These are phyloP conservation scores for Eurotiales sp. DNA, from an alignment of 2,329 filamentous ascomycete genomes.

Conservation along the genomic window DNA sequence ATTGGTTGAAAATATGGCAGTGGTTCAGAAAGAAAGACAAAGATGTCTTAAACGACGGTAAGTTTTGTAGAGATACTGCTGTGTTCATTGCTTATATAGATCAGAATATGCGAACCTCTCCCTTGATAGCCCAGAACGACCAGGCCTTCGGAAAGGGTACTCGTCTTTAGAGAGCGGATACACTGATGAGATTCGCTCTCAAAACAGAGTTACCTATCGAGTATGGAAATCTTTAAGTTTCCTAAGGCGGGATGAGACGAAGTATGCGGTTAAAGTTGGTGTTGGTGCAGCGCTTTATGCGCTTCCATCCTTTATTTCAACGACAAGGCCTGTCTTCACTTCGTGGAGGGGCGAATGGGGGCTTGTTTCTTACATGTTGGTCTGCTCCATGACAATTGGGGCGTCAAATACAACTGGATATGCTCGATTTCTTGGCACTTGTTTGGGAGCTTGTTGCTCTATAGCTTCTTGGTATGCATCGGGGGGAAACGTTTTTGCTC, in stretches of 20 bases:
- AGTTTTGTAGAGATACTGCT: conserved; percentile 4
- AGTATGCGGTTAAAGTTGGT: conserved; percentile 89
- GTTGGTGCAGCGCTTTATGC: conserved; percentile 86
- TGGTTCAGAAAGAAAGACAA: conserved; percentile 18
- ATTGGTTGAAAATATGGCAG: conserved; percentile 81
- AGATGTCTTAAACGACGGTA: conserved; percentile 27
- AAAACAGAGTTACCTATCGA: conserved; percentile 41
- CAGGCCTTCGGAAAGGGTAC: conserved; percentile 2
- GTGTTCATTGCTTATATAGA: not conserved
- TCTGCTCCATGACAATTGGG: conserved; percentile 95
- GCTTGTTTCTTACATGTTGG: conserved; percentile 93
- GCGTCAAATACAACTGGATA: conserved; percentile 90
- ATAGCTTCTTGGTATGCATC: conserved; percentile 74
- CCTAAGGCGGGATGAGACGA: conserved; percentile 62
- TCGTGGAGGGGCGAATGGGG: conserved; percentile 97
- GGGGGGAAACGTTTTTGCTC: conserved; percentile 66
- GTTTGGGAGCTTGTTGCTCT: conserved; percentile 73
- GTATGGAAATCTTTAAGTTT: conserved; percentile 55
- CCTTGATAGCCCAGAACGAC: not conserved
- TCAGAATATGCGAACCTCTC: conserved; percentile 3
- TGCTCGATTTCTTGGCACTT: conserved; percentile 80
- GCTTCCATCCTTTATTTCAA: conserved; percentile 77
- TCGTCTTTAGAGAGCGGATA: conserved; percentile 10
- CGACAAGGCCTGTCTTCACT: conserved; percentile 73
- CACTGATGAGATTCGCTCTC: conserved; percentile 16